Evolutionary conservation across 306 rosid species (phyloP).

Genomic region (Fagus crenata): DNA sequence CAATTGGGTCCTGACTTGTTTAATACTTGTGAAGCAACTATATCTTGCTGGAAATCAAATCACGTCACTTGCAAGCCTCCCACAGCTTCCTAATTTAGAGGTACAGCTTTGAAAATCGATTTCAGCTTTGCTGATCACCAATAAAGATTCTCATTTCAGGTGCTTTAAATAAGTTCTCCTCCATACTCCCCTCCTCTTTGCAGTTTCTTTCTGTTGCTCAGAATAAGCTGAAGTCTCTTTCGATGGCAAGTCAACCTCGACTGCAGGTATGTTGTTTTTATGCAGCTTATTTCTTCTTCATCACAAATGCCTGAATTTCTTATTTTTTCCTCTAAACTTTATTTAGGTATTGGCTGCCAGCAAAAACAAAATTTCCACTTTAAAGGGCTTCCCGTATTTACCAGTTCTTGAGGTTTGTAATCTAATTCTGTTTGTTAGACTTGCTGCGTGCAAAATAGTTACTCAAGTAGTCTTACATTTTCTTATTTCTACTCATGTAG

Average conservation of each 20-base stretch:
- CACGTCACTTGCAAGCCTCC: slow-evolving; percentile 93
- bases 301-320: slow-evolving; percentile 4
- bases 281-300: slow-evolving; percentile 7
- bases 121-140: slow-evolving; percentile 19
- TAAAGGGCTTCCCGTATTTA: slow-evolving; percentile 88
- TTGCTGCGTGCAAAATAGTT: neutral
- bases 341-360: slow-evolving; percentile 97
- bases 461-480: neutral
- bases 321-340: slow-evolving; percentile 19
- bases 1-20: slow-evolving; percentile 19
- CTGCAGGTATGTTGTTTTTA: slow-evolving; percentile 71
- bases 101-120: slow-evolving; percentile 43
- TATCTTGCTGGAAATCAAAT: slow-evolving; percentile 99
- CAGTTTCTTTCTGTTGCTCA: slow-evolving; percentile 99
- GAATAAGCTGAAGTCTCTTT: slow-evolving; percentile 86
- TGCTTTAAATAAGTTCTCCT: slow-evolving; percentile 13
- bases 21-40: slow-evolving; percentile 65
- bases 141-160: slow-evolving; percentile 18
- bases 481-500: neutral
- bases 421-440: slow-evolving; percentile 14
- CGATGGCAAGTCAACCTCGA: slow-evolving; percentile 99
- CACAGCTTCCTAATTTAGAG: slow-evolving; percentile 97
- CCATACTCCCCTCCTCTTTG: slow-evolving; percentile 21
- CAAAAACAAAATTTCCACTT: slow-evolving; percentile 86
- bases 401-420: slow-evolving; percentile 89